Percentiles rank a stretch among this genome's conserved stretches.
These are phyloP conservation scores for Lophium mytilinum DNA, from an alignment of 495 filamentous ascomycete species.

Conservation along the genomic window DNA sequence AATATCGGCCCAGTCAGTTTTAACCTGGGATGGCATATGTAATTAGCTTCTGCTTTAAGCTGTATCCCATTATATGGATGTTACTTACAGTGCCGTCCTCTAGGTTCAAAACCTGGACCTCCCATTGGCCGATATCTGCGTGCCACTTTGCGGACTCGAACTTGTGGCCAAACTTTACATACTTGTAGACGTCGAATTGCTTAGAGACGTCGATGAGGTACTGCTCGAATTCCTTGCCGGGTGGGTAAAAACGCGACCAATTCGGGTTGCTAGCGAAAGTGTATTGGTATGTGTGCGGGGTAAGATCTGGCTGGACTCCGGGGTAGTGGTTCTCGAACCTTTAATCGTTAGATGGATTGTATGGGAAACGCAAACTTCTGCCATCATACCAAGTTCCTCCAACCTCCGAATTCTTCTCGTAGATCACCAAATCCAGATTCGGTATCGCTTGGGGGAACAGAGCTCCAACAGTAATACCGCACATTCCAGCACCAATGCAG, in stretches of 20 bases:
- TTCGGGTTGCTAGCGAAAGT: constrained; percentile 49
- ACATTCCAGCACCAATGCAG: neutral
- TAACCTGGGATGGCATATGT: constrained; percentile 17
- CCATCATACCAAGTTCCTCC: neutral
- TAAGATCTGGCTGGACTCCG: neutral
- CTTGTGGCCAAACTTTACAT: constrained; percentile 49
- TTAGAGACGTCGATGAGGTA: constrained; percentile 50
- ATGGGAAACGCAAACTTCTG: neutral
- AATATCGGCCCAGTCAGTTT: constrained; percentile 19
- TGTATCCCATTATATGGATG: neutral
- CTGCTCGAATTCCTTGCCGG: constrained; percentile 43
- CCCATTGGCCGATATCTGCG: constrained; percentile 36
- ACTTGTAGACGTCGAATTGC: constrained; percentile 45
- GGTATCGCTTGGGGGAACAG: neutral
- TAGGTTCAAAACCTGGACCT: constrained; percentile 18
- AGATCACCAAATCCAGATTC: neutral
- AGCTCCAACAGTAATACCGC: neutral
- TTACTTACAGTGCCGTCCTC: constrained; percentile 17
- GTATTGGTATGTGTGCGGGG: constrained; percentile 42
- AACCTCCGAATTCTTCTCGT: neutral
- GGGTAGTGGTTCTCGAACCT: neutral
- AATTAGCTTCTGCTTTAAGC: too few species aligned
- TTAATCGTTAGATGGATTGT: neutral
- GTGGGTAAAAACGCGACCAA: constrained; percentile 48
- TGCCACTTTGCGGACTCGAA: constrained; percentile 50